Evolutionary conservation across 75 land plant genomes (phyloP).

Genomic region (Sequoia sempervirens): DNA sequence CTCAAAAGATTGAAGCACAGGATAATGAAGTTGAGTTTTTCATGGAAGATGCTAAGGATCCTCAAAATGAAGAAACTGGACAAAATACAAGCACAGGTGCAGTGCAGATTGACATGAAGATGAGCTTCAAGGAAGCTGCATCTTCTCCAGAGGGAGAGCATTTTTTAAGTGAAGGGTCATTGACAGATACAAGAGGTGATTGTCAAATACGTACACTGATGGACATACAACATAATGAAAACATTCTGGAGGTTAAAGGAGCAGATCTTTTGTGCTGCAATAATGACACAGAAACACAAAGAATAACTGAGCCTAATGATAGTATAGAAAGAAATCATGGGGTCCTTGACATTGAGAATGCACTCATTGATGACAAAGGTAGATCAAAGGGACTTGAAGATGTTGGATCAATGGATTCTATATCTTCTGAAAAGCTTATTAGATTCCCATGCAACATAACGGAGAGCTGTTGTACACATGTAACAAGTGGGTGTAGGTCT

Average conservation of each 20-base stretch:
- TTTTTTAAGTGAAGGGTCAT: not conserved
- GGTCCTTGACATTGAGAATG: not conserved
- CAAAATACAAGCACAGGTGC: slow-evolving; percentile 20
- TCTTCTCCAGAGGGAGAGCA: not conserved
- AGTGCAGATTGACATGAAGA: slow-evolving; percentile 84
- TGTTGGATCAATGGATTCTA: not conserved
- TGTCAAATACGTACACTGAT: slow-evolving; percentile 10
- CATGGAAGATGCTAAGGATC: not conserved
- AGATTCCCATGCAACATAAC: not conserved
- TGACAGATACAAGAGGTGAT: slow-evolving; percentile 30
- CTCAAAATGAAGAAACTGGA: not conserved
- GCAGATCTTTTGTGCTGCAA: slow-evolving; percentile 13
- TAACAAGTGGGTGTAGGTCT: not conserved
- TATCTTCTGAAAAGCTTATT: not conserved
- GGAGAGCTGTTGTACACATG: not conserved
- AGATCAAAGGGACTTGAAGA: not conserved
- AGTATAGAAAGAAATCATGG: not conserved
- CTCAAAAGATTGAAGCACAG: not conserved
- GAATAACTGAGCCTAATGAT: not conserved
- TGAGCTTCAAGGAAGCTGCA: slow-evolving; percentile 65
- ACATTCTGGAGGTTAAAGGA: slow-evolving; percentile 12
- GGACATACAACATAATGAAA: slow-evolving; percentile 9
- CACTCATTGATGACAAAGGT: not conserved
- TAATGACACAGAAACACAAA: not conserved
- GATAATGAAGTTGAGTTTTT: not conserved